Conservation (phyloP, 257 asterid genomes). For the Jasminum sambac region DNA sequence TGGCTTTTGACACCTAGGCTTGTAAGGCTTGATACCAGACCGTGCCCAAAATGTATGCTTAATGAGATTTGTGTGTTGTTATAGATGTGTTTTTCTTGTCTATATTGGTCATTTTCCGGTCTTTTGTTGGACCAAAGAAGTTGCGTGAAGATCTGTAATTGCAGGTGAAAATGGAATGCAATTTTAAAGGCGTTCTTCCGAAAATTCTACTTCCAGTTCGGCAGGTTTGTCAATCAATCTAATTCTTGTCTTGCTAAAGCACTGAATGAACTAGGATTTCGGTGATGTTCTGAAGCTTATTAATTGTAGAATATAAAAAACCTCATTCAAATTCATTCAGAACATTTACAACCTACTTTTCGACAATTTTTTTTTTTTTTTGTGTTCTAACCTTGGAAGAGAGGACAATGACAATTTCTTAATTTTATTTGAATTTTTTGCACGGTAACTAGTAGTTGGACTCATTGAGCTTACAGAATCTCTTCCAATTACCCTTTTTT, state of each 20-base stretch:
- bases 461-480: slow-evolving; percentile 8
- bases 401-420: background rate
- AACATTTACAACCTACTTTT: background rate
- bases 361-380: background rate
- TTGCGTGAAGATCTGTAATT: slow-evolving; percentile 14
- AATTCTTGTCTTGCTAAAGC: slow-evolving; percentile 6
- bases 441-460: background rate
- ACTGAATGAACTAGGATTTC: background rate
- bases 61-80: background rate
- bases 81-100: background rate
- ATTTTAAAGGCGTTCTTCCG: slow-evolving; percentile 79
- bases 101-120: background rate
- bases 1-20: too few relatives aligned
- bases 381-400: background rate
- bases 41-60: background rate
- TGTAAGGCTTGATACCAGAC: too few relatives aligned
- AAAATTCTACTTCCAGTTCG: slow-evolving; percentile 69
- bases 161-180: slow-evolving; percentile 80
- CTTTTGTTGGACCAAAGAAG: background rate
- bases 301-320: background rate
- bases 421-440: background rate
- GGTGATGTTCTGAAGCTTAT: slow-evolving; percentile 2
- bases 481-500: background rate
- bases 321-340: background rate
- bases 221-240: slow-evolving; percentile 52